Evolutionary conservation across 2,329 filamentous ascomycete genomes (phyloP), one percentile per base, ranked within the genome.

Genomic region (Bisporella sp.): DNA sequence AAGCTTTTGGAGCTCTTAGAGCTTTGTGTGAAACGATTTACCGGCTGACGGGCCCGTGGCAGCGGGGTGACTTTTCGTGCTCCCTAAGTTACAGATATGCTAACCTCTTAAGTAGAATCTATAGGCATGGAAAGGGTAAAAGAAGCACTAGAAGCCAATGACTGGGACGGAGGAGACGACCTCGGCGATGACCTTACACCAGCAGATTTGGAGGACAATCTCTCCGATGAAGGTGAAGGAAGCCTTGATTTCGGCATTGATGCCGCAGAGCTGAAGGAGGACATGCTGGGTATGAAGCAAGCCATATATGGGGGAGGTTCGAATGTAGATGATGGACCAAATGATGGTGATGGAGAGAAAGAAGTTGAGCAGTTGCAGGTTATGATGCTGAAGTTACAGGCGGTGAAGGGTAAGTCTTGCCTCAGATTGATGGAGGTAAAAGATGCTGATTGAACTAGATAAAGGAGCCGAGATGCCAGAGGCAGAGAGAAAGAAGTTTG

Each of bases 341-440:
- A 69, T 2, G 59, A 58, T 1, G 50, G 47, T 12, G 43, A 55
- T 9, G 60, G 65, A 13, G 69, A 69, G 5, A 69, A 70, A 13
- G 67, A 72, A 4, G 72, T 85, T 12, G 73, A 75, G 59, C 78
- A 79, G 63, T 63, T 86, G 31, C 80, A 84, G 59, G 68, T 69
- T 47, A 78, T 85, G 75, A 84, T 86, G 78, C 68, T 73, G 46
- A 83, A 78, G 64, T 68, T 87, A 53, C 78, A 81, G 65, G 79
- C 79, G 1, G 79, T 79, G 6, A 60, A 59, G 62, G 64, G 64
- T 65, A 49, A 53, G 60, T 57, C 8, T 40, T 13, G 6, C 12
- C 33, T 4, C 4, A 6, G 9, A 6, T 41, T 39, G 12, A 8
- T 28, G 9, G 11, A 28, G 11, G 29, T 6, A 3, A 5, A 31